Percentiles rank a stretch among this genome's conserved stretches.
These are phyloP conservation scores for Skeletonema costatum DNA, from an alignment of 108 stramenopile species.

Conservation along the genomic window DNA sequence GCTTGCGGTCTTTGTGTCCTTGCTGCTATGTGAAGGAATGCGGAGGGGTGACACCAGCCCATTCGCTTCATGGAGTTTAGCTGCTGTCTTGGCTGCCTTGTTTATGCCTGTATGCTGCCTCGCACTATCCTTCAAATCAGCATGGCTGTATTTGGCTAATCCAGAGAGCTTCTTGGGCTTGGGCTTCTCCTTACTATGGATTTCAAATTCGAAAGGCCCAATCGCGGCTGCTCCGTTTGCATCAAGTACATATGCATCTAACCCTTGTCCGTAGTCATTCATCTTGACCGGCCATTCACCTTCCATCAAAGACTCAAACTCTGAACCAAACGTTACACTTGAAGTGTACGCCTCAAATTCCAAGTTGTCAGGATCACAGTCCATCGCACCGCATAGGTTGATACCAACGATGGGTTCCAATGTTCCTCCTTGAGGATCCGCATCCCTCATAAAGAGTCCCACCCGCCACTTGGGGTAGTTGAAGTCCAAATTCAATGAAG, in stretches of 20 bases:
- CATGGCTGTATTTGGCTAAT: not conserved
- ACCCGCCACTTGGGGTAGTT: constrained; percentile 14
- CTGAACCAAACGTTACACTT: constrained; percentile 10
- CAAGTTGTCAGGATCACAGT: constrained; percentile 1
- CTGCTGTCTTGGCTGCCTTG: not conserved
- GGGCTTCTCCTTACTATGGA: not conserved
- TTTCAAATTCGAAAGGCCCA: constrained; percentile 21
- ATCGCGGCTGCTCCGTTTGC: constrained; percentile 13
- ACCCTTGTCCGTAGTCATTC: constrained; percentile 9
- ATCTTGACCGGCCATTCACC: constrained; percentile 16
- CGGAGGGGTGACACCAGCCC: not conserved
- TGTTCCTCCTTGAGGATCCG: constrained; percentile 21
- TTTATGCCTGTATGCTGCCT: not conserved
- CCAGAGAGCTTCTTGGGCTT: not conserved
- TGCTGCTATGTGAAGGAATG: not conserved
- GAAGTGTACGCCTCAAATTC: not conserved
- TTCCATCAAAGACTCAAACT: not conserved
- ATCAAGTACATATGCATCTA: constrained; percentile 20
- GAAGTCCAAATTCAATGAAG: constrained; percentile 1
- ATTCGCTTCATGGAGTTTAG: not conserved
- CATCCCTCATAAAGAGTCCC: constrained; percentile 29
- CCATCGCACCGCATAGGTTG: constrained; percentile 3
- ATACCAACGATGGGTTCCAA: constrained; percentile 19
- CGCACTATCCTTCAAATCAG: not conserved
- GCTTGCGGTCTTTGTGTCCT: not conserved